Base-by-base conservation (phyloP, 192 early-diverging fungal genomes). In the Gorgonomyces haynaldii region DNA sequence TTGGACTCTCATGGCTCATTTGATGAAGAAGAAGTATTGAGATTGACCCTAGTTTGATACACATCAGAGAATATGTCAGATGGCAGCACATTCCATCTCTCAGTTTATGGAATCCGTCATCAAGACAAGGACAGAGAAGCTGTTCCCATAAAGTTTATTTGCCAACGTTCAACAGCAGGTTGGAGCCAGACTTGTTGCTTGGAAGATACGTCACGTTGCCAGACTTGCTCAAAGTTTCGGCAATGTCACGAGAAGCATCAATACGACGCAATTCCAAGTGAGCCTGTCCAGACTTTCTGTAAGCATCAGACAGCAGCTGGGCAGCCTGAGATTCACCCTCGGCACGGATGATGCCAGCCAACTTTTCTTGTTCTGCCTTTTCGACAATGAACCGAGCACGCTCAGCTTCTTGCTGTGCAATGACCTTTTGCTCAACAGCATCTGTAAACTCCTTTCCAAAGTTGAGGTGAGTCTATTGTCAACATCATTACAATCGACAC, bases 401-500 rank as follows among this genome's bases (percentile, higher is more conserved):
- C 67, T 98, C 96, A 37, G 96, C 96, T 62, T 96, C 96, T 72
- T 98, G 96, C 58, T 98, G 93, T 32, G 96, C 70, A 75, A 97
- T 95, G 61, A 92, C 88, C 76, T 96, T 95, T 60, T 91, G 85
- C 66, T 96, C 94, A 47, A 98, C 95, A 36, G 95, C 95, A 46
- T 89, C 84, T 44, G 95, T 98, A 57, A 98, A 98, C 57, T 98
- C 95, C 50, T 85, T 89, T 68, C 95, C 90, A 66, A 98, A 98
- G 6, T 89, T 95, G 78, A 98, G 83, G 63, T 96, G 91, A 4
- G 95, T 98, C 84, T 86, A 15, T 24, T 15, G 15, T 53, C 21
- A 43, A 15, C 3, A 19, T 21, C 2, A 23, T 24, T 80, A 88
- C 85, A 50, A 98, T 96, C 20, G 95, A 95, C 4, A 98, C 95